Evolutionary conservation across 768 basidiomycete species (phyloP).

Genomic region (Obba rivulosa): DNA sequence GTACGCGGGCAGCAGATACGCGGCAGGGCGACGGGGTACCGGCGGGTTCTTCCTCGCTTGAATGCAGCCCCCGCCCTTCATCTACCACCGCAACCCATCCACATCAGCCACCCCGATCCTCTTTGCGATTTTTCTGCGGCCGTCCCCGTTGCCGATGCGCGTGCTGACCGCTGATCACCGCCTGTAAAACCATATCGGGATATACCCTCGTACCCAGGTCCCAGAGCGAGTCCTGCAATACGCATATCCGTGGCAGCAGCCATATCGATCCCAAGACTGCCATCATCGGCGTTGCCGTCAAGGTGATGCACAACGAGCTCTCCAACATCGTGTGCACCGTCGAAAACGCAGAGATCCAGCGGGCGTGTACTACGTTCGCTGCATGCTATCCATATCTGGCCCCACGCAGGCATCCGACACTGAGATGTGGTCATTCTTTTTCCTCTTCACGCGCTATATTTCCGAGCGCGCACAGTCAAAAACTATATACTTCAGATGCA

Average conservation of each 20-base stretch:
- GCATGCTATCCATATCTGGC: neutral
- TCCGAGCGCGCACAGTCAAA: slow-evolving; percentile 79
- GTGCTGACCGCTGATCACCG: slow-evolving; percentile 31
- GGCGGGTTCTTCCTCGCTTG: slow-evolving; percentile 31
- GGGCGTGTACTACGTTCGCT: slow-evolving; percentile 42
- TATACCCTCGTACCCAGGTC: slow-evolving; percentile 50
- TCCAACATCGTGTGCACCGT: slow-evolving; percentile 87
- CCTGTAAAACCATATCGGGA: slow-evolving; percentile 28
- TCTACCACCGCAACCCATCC: slow-evolving; percentile 62
- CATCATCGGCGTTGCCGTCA: slow-evolving; percentile 61
- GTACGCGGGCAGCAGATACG: neutral
- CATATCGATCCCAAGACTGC: slow-evolving; percentile 98
- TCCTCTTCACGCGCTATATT: slow-evolving; percentile 93
- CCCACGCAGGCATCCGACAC: slow-evolving; percentile 73
- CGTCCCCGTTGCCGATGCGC: slow-evolving; percentile 8
- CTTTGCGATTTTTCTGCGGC: slow-evolving; percentile 14
- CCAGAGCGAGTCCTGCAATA: slow-evolving; percentile 61
- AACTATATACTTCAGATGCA: slow-evolving; percentile 51
- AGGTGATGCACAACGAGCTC: slow-evolving; percentile 98
- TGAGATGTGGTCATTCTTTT: slow-evolving; percentile 96
- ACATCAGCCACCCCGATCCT: slow-evolving; percentile 36
- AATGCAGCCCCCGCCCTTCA: slow-evolving; percentile 52
- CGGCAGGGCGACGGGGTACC: neutral
- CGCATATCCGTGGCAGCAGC: slow-evolving; percentile 69
- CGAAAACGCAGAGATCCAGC: slow-evolving; percentile 72